Base-by-base conservation (phyloP, 2,329 filamentous ascomycete species). In the Xylaria sp. region DNA sequence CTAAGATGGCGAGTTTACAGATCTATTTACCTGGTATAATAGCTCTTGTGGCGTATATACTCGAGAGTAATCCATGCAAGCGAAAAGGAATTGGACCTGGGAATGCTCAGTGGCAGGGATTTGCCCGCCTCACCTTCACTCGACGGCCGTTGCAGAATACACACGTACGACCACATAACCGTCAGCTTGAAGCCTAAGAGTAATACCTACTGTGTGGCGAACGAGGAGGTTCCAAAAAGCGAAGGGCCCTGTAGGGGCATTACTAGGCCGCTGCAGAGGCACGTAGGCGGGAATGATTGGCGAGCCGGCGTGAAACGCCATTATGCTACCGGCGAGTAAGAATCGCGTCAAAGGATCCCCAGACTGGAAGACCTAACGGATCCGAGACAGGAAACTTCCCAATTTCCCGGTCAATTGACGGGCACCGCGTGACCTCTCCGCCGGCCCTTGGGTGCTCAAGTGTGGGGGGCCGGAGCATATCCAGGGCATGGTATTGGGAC, bases 201-300 rank as follows among this genome's bases (percentile, higher is more conserved):
- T 26, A 40, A 22, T 39, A 39, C 22, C 34, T 22, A 38, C 47
- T 50, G 19, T 45, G 41, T 34, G 9, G 11, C n/a, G 39, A 11
- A 24, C 9, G 39, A 22, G 37, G 22, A 11, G 42, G n/a, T 38
- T 37, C 48, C 48, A 60, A 44, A 54, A 54, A 57, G 57, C 54
- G 57, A 54, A 46, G 48, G 29, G 26, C 44, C 26, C 39, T 26
- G 21, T 26, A 13, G 24, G 20, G 44, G 43, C 19, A 7, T 48
- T 51, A 50, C 48, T 57, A 50, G 54, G 50, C 49, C 22, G 22
- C 55, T 55, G 57, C 54, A 52, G 18, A 34, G 41, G 42, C 39
- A 29, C 47, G 44, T 24, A 49, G 20, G 50, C 3, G 40, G 57
- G 48, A 54, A 57, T 40, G 54, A 59, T 59, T 59, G 11, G 48